Base-by-base conservation (phyloP, 2,329 filamentous ascomycete genomes). In the Nemania sp. region DNA sequence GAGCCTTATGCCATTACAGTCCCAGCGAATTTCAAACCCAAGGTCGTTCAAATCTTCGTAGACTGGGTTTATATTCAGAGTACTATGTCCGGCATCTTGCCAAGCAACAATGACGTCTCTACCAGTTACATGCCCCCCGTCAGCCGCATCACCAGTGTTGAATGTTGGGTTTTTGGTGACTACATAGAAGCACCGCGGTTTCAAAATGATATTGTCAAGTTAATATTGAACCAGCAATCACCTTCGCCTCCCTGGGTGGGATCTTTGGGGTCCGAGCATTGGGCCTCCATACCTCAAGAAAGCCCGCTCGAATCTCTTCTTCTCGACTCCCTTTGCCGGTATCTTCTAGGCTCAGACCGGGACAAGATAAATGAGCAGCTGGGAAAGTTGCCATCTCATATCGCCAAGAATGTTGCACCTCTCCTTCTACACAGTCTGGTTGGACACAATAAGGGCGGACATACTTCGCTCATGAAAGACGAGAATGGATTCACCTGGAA, bases 171-270 rank as follows among this genome's bases (percentile, higher is more conserved):
- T 1, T 43, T 49, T 11, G 47, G 47, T 2, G 30, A 43, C 9
- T 36, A 28, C 7, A 36, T 49, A 6, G 7, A 45, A 12, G 49
- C 59, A 2, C 34, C 23, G 2, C 14, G 11, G 8, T 62, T 62
- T 20, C 54, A 50, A 36, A 51, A 53, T 9, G 45, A 55, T 8
- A n/a, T 59, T 7, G 47, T 55, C 2, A 12, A 2, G 1, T 7
- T 15, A n/a, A 30, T 49, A 1, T 4, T 53, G 5, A 11, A 39
- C 8, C 6, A 23, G 19, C 5, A 5, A 12, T 5, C 9, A 31
- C n/a, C 3, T 9, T 31, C n/a, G 26, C 26, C 26, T 28, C 6
- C 26, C 11, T 5, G n/a, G n/a, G n/a, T 9, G 11, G 28, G 28
- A 5, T 5, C 28, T 4, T 3, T 31, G 28, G 9, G 3, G n/a